Evolutionary conservation across 495 filamentous ascomycete species (phyloP).

Genomic region (Patellaria atrata): DNA sequence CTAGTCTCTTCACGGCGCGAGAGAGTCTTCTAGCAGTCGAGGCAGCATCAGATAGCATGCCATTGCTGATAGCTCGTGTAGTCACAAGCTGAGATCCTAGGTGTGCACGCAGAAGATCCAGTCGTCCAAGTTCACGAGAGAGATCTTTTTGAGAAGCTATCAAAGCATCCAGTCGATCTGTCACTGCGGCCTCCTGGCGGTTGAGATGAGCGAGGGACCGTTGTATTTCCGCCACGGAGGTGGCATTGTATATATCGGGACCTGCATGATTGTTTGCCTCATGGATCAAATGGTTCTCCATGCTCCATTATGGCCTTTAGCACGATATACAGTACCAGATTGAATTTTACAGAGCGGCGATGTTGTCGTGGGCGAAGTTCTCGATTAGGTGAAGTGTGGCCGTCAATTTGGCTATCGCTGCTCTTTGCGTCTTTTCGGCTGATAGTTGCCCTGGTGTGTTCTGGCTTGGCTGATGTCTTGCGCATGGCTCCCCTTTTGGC

Average conservation of each 20-base stretch:
- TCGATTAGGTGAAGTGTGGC: too few relatives aligned
- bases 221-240: conserved; percentile 62
- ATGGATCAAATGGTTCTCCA: too few relatives aligned
- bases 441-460: too few relatives aligned
- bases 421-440: too few relatives aligned
- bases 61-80: conserved; percentile 69
- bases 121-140: conserved; percentile 64
- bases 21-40: conserved; percentile 79
- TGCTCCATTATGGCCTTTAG: conserved; percentile 5
- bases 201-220: conserved; percentile 59
- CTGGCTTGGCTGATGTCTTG: too few relatives aligned
- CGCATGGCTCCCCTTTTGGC: too few relatives aligned
- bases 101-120: conserved; percentile 79
- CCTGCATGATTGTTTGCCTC: background rate
- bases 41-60: conserved; percentile 72
- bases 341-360: too few relatives aligned
- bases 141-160: conserved; percentile 71
- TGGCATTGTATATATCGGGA: conserved; percentile 49
- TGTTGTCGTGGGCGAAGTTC: too few relatives aligned
- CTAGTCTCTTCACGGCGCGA: conserved; percentile 66
- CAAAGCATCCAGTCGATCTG: conserved; percentile 56
- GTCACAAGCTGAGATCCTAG: conserved; percentile 79
- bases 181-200: conserved; percentile 59
- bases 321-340: too few relatives aligned
- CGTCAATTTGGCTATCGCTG: too few relatives aligned